Base-by-base conservation (phyloP, 768 basidiomycete species). In the Rossbeevera mucosa region DNA sequence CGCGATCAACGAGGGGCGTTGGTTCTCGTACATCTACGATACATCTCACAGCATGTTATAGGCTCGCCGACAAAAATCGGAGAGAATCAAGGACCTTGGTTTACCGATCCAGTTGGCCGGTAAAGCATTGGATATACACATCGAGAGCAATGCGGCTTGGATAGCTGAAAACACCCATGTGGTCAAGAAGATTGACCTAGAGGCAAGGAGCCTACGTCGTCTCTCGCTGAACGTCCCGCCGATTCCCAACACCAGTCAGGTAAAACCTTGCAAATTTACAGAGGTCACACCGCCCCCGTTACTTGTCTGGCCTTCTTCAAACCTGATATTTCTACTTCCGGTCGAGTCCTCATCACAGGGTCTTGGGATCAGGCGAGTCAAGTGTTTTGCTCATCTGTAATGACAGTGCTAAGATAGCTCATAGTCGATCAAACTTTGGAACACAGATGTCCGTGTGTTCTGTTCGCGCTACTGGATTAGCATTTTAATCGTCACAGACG, bases 391-490 rank as follows among this genome's bases (percentile, higher is more conserved):
- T 36, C 26, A 5, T 21, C 18, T 25, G 29, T 36, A 13, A 40
- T 29, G 31, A 42, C 44, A 44, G 5, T 30, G 54, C 52, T 57
- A 59, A 53, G 59, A 54, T 51, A 7, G 42, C 30, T 44, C 51
- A 4, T 62, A 97, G 91, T 85, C 85, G 0, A 90, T 99, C 69
- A 87, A 83, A 66, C 51, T 94, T 6, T 98, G 94, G 94, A 76
- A 94, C 63, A 81, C 79, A 9, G 67, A 80, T 57, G 95, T 94
- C 59, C 31, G 59, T 52, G 26, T 40, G 44, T 30, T n/a, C 44
- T 40, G 33, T 24, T 29, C 42, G 20, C 14, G 5, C 18, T 28
- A 30, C n/a, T 25, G 8, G 18, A 18, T n/a, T 14, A 26, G 22
- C 9, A 46, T 51, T 11, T 43, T 57, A 26, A 56, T 44, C 3